Conservation (phyloP, 148 eudicot species). For the Chenopodium berlandieri region DNA sequence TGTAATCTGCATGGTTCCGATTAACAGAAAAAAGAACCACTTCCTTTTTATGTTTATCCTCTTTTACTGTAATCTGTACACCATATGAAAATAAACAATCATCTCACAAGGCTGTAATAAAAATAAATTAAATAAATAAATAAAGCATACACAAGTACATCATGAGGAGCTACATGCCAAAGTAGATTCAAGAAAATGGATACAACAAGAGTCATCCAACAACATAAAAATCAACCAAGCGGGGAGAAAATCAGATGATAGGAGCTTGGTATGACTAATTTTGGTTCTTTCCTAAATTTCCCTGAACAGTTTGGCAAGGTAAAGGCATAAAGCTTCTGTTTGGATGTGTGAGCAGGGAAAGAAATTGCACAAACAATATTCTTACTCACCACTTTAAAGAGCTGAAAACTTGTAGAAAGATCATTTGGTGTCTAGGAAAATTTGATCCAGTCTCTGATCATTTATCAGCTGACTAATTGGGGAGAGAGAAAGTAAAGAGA, state of each 20-base stretch:
- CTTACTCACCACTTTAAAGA: too few species aligned
- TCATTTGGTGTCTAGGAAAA: too few species aligned
- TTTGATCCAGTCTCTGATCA: too few species aligned
- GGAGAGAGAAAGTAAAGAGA: too few species aligned
- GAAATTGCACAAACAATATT: too few species aligned
- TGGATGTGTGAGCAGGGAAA: too few species aligned
- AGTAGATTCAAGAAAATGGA: not conserved
- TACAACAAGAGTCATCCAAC: not conserved
- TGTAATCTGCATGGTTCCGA: slow-evolving; percentile 69
- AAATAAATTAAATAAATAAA: not conserved
- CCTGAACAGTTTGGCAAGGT: slow-evolving; percentile 2
- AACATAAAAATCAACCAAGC: not conserved
- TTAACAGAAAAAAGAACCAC: slow-evolving; percentile 60
- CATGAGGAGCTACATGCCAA: not conserved
- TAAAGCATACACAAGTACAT: not conserved
- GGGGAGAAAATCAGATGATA: not conserved
- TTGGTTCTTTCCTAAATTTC: not conserved
- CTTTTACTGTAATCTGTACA: slow-evolving; percentile 78
- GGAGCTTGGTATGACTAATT: not conserved
- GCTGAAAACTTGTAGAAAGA: too few species aligned
- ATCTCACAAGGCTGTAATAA: not conserved
- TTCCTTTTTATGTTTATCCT: slow-evolving; percentile 93
- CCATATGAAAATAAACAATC: not conserved
- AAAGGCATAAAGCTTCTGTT: not conserved
- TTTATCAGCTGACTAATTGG: too few species aligned